These are phyloP conservation scores for Tuber borchii DNA, from an alignment of 495 filamentous ascomycete genomes.

Conservation along the genomic window DNA sequence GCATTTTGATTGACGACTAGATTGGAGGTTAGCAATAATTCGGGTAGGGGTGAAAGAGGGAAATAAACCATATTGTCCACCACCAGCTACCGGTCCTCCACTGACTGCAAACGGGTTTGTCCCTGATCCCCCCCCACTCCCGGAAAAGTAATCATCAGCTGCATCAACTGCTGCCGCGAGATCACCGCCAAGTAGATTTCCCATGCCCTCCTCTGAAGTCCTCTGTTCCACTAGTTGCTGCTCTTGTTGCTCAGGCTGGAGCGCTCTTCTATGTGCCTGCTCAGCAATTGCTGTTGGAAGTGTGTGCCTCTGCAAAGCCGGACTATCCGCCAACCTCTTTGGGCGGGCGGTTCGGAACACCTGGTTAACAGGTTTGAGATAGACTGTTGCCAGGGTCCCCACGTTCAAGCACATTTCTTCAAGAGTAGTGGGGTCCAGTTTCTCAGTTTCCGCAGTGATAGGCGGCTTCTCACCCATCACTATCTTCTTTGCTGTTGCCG, in stretches of 20 bases:
- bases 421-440: slow-evolving; percentile 80
- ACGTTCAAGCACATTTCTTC: slow-evolving; percentile 97
- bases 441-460: slow-evolving; percentile 94
- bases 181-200: slow-evolving; percentile 28
- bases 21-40: slow-evolving; percentile 12
- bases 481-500: slow-evolving; percentile 72
- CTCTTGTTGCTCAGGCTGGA: slow-evolving; percentile 32
- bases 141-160: slow-evolving; percentile 79
- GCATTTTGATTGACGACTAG: slow-evolving; percentile 62
- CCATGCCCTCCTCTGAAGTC: slow-evolving; percentile 10
- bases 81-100: slow-evolving; percentile 36
- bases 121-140: slow-evolving; percentile 30
- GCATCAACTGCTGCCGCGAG: slow-evolving; percentile 67
- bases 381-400: slow-evolving; percentile 92
- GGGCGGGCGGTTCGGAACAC: slow-evolving; percentile 91
- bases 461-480: slow-evolving; percentile 97
- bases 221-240: slow-evolving; percentile 30
- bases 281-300: slow-evolving; percentile 50
- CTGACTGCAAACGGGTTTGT: slow-evolving; percentile 49
- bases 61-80: slow-evolving; percentile 40
- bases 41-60: not conserved
- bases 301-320: slow-evolving; percentile 68
- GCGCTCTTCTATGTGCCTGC: slow-evolving; percentile 49
- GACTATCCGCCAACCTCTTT: slow-evolving; percentile 66
- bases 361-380: slow-evolving; percentile 93